phyloP scores from a whole-genome alignment of 2,329 filamentous ascomycete genomes.

The Aspergillus brasiliensis region DNA sequence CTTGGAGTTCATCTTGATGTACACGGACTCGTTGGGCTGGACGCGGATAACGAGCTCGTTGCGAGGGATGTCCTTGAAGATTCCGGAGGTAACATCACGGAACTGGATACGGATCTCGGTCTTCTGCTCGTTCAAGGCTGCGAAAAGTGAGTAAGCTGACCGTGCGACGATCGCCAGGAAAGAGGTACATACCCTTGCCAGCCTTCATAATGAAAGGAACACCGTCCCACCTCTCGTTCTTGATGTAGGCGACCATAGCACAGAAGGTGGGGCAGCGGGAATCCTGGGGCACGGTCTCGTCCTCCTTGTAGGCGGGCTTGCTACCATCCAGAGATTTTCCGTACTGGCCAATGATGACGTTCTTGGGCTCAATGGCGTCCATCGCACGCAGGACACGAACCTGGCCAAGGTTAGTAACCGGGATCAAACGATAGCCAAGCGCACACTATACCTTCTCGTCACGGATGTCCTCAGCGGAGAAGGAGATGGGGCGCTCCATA shows the following conservation, averaged over 20 bases:
- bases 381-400: constrained; percentile 93
- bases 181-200: constrained; percentile 65
- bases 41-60: constrained; percentile 99
- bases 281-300: constrained; percentile 96
- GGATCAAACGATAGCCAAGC: neutral
- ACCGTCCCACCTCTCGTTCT: constrained; percentile 99
- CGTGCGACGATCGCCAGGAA: neutral
- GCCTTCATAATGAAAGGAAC: constrained; percentile 99
- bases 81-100: constrained; percentile 98
- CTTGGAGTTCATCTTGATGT: constrained; percentile 99
- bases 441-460: constrained; percentile 73
- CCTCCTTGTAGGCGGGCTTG: constrained; percentile 98
- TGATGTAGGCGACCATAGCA: constrained; percentile 95
- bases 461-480: constrained; percentile 96
- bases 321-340: constrained; percentile 92
- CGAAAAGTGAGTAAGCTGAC: constrained; percentile 20
- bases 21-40: constrained; percentile 98
- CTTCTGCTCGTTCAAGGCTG: constrained; percentile 97
- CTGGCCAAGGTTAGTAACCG: constrained; percentile 21
- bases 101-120: constrained; percentile 99
- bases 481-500: constrained; percentile 98
- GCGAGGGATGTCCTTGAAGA: constrained; percentile 99
- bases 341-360: constrained; percentile 99
- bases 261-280: constrained; percentile 98
- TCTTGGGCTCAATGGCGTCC: constrained; percentile 94